Base-by-base conservation (phyloP, 352 stramenopile species). In the Phytophthora tubulina region DNA sequence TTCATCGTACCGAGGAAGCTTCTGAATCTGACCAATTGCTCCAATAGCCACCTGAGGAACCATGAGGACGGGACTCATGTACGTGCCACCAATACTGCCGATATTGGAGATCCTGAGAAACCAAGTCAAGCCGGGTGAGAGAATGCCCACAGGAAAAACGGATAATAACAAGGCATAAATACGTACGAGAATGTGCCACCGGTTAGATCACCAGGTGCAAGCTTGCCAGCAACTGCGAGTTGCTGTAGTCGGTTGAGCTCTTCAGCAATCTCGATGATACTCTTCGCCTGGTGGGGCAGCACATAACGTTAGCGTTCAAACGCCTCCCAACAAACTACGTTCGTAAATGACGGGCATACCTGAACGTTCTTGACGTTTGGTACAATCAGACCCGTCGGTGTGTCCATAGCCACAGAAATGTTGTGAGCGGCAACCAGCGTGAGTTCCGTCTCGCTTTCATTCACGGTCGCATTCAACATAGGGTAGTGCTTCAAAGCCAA, bases 361-460 rank as follows among this genome's bases (percentile, higher is more conserved):
- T 99, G 85, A 21, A 98, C 94, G 67, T 96, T 86, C 69, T 98
- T 97, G 57, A 99, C 88, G 56, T 99, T 98, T 14, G 98, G 97
- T 41, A 99, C 98, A 45, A 99, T 90, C 48, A 99, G 78, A 15
- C 98, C 98, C 38, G 87, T 86, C 0, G 95, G 91, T 0, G 97
- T 99, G 79, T 99, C 97, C 91, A 99, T 99, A 30, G 98, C 98
- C 45, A 99, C 88, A 33, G 97, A 98, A 71, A 99, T 98, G 79
- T 99, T 98, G 84, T 99, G 98, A 35, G 92, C 76, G 3, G 82
- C 84, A 41, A 99, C 76, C 54, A 98, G 85, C 6, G 85, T 97
- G 44, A 99, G 73, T 41, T 88, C 84, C 32, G 86, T 94, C 51
- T 93, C 79, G 41, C 96, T 91, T 13, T 88, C 79, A 54, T 89